Percentiles rank a stretch among this genome's conserved stretches.
Conservation (phyloP, 306 rosid species). For the Cucurbita ficifolia region DNA sequence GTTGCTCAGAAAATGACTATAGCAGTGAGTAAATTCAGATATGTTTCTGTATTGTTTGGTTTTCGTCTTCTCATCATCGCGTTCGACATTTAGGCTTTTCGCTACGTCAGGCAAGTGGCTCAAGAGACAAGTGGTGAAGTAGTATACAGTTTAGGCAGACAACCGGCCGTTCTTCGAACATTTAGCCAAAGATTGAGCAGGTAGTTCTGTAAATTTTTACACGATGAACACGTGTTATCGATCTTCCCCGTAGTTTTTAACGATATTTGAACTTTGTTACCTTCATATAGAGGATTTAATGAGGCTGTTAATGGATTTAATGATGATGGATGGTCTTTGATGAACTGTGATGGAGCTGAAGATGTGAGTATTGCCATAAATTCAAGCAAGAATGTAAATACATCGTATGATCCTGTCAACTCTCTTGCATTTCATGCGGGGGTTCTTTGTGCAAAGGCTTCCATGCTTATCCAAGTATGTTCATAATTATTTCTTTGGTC, state of each 20-base stretch:
- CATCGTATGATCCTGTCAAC: slow-evolving; percentile 45
- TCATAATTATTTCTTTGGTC: not conserved
- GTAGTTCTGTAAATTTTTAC: slow-evolving; percentile 13
- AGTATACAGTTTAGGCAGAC: slow-evolving; percentile 80
- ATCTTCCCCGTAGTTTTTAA: not conserved
- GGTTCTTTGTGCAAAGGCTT: slow-evolving; percentile 85
- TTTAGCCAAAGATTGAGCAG: slow-evolving; percentile 93
- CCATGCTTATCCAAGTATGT: slow-evolving; percentile 92
- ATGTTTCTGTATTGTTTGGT: too few species aligned
- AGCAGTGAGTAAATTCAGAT: slow-evolving; percentile 41
- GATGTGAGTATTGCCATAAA: slow-evolving; percentile 75
- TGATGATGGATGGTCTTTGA: slow-evolving; percentile 83
- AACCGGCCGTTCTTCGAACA: slow-evolving; percentile 86
- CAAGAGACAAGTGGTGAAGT: slow-evolving; percentile 93
- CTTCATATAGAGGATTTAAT: slow-evolving; percentile 61
- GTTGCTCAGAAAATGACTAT: slow-evolving; percentile 82
- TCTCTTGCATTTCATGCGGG: slow-evolving; percentile 72
- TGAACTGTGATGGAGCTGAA: slow-evolving; percentile 70
- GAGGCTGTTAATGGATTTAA: slow-evolving; percentile 93
- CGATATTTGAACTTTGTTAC: not conserved
- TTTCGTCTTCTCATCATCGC: slow-evolving; percentile 8
- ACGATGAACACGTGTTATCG: not conserved
- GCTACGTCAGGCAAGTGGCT: slow-evolving; percentile 79
- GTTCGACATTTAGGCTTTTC: slow-evolving; percentile 47
- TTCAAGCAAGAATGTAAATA: slow-evolving; percentile 56